These are phyloP conservation scores for Halenospora varia DNA, from an alignment of 495 filamentous ascomycete species.

Conservation along the genomic window DNA sequence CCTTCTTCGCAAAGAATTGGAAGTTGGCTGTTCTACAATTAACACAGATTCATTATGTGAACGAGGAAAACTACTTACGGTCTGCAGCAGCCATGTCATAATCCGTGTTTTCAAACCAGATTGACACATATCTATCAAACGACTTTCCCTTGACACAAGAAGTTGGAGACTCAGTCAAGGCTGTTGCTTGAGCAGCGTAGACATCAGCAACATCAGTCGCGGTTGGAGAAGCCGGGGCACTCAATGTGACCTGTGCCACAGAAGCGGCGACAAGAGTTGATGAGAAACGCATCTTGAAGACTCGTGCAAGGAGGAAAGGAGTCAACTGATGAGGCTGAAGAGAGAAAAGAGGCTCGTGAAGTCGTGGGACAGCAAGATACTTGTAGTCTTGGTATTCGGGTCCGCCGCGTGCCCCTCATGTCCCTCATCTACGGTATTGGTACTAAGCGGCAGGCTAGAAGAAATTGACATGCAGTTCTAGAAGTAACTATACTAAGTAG, in stretches of 20 bases:
- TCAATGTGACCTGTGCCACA: slow-evolving; percentile 5
- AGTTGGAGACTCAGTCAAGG: slow-evolving; percentile 43
- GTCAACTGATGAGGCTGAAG: slow-evolving; percentile 1
- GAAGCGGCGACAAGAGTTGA: slow-evolving; percentile 3
- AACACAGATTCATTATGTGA: slow-evolving; percentile 28
- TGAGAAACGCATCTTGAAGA: slow-evolving; percentile 21
- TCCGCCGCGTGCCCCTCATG: background rate
- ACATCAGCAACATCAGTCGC: slow-evolving; percentile 21
- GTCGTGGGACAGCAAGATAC: slow-evolving; percentile 6
- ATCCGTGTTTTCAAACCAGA: slow-evolving; percentile 77
- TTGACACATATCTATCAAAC: slow-evolving; percentile 63
- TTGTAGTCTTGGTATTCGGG: slow-evolving; percentile 9
- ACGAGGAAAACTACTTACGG: slow-evolving; percentile 30
- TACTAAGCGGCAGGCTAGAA: background rate
- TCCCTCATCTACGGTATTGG: slow-evolving; percentile 10
- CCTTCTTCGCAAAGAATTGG: slow-evolving; percentile 55
- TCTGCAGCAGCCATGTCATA: slow-evolving; percentile 34
- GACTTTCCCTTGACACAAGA: slow-evolving; percentile 59
- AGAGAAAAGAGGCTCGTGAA: background rate
- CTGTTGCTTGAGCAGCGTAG: slow-evolving; percentile 31
- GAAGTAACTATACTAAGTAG: no score
- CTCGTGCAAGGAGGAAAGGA: background rate
- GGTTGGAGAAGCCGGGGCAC: slow-evolving; percentile 17
- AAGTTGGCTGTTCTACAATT: slow-evolving; percentile 35
- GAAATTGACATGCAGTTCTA: slow-evolving; percentile 1